Percentiles rank a stretch among this genome's conserved stretches.
phyloP scores from a whole-genome alignment of 1,284 basidiomycete species.

The Cryptococcus jaspeensis region DNA sequence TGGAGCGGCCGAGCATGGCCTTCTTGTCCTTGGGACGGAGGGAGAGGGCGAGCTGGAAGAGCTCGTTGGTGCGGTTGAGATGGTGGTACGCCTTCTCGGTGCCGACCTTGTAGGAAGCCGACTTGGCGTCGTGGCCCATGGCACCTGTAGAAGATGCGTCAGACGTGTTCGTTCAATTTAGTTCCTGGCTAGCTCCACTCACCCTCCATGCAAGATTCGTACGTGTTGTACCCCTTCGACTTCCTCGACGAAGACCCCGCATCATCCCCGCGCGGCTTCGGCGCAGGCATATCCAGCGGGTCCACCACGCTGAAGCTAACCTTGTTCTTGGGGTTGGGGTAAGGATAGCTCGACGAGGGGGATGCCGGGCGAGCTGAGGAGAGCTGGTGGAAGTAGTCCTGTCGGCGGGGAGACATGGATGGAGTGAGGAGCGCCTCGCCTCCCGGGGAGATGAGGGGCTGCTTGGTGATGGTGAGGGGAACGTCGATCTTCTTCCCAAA shows the following conservation, averaged over 20 bases:
- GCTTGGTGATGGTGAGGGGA: neutral
- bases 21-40: slow-evolving; percentile 27
- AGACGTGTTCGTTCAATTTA: neutral
- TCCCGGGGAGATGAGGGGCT: neutral
- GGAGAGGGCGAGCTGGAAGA: slow-evolving; percentile 35
- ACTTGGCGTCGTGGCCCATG: slow-evolving; percentile 43
- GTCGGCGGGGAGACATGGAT: slow-evolving; percentile 11
- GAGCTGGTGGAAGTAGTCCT: slow-evolving; percentile 3
- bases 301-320: too few species aligned
- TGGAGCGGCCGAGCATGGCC: slow-evolving; percentile 38
- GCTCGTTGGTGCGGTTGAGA: slow-evolving; percentile 39
- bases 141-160: slow-evolving; percentile 39
- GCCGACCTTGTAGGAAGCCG: slow-evolving; percentile 34
- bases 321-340: too few species aligned
- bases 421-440: slow-evolving; percentile 9
- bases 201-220: slow-evolving; percentile 46
- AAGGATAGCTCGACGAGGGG: too few species aligned
- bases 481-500: neutral
- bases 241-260: neutral
- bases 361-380: slow-evolving; percentile 8
- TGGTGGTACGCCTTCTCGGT: slow-evolving; percentile 47
- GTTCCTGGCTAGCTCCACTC: slow-evolving; percentile 13
- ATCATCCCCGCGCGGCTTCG: neutral
- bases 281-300: too few species aligned
- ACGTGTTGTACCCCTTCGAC: slow-evolving; percentile 26